These are phyloP conservation scores for Wickerhamomyces sydowiorum DNA, from an alignment of 805 yeast species.

Conservation along the genomic window DNA sequence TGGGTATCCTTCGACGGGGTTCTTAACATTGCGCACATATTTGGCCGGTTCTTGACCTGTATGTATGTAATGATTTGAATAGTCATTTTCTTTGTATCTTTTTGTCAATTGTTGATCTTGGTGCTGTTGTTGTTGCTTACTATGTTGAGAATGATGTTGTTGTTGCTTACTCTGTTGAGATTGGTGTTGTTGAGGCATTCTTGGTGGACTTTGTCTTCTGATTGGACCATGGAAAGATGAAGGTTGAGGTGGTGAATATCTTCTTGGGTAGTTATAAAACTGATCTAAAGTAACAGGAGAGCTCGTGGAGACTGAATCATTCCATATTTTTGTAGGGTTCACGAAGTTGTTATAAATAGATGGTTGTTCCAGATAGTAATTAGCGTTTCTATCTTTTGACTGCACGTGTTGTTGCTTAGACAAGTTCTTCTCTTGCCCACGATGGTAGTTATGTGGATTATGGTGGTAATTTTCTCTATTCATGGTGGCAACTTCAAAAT, in stretches of 20 bases:
- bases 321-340: neutral
- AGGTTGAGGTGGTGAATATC: neutral
- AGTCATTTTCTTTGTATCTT: constrained; percentile 56
- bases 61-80: constrained; percentile 62
- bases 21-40: constrained; percentile 57
- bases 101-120: constrained; percentile 6
- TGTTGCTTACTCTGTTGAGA: constrained; percentile 17
- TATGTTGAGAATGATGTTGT: constrained; percentile 3
- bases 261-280: neutral
- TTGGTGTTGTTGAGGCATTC: constrained; percentile 5
- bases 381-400: neutral
- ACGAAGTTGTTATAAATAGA: neutral
- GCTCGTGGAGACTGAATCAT: neutral
- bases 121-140: constrained; percentile 7
- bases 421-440: neutral
- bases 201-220: neutral
- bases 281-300: neutral
- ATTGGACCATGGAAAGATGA: neutral
- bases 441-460: neutral
- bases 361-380: neutral
- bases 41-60: constrained; percentile 56
- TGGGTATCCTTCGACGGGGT: constrained; percentile 82
- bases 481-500: too few relatives aligned
- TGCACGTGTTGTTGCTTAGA: neutral
- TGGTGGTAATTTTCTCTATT: neutral